Base-by-base conservation (phyloP, 2,329 filamentous ascomycete genomes). In the Stenocarpella maydis region DNA sequence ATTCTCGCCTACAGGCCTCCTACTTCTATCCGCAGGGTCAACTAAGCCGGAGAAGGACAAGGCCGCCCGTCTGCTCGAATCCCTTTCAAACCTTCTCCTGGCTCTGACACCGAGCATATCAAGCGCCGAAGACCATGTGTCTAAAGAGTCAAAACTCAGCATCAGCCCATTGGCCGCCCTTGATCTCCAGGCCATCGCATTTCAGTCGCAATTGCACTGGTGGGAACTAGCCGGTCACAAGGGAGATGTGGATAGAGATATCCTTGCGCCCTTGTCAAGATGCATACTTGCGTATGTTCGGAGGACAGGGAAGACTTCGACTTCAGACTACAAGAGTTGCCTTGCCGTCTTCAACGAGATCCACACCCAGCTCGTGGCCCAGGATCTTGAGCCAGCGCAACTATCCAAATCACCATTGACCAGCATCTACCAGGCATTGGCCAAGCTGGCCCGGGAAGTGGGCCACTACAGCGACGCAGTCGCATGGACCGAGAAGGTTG, bases 31-130 rank as follows among this genome's bases (percentile, higher is more conserved):
- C 7, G 82, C 83, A 0, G 80, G 81, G 66, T 77, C 78, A 55
- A 78, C 78, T 67, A 76, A 81, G 3, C 80, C 85, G 19, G 83
- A 86, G n/a, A 77, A 81, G 14, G 80, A 82, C 9, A 94, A 92
- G 75, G 82, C 85, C 21, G 84, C 87, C 12, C 88, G 88, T 3
- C 91, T 93, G 71, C 80, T 95, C 21, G 91, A 93, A 61, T 85
- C 84, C 0, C 76, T 94, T 1, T 89, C 90, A 0, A 90, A 92
- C 73, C 84, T 84, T 3, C 80, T 94, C 0, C 80, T 94, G 1
- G 86, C 88, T 0, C 79, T 94, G 1, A 87, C 90, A 34, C 91
- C 92, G 1, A 91, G 88, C 74, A 82, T 91, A n/a, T 88, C 91
- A 2, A 82, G 82, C 60, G 85, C 87, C 12, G 87, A 90, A 49